Evolutionary conservation across 2,329 filamentous ascomycete genomes (phyloP).

Genomic region (Colletotrichum melonis): DNA sequence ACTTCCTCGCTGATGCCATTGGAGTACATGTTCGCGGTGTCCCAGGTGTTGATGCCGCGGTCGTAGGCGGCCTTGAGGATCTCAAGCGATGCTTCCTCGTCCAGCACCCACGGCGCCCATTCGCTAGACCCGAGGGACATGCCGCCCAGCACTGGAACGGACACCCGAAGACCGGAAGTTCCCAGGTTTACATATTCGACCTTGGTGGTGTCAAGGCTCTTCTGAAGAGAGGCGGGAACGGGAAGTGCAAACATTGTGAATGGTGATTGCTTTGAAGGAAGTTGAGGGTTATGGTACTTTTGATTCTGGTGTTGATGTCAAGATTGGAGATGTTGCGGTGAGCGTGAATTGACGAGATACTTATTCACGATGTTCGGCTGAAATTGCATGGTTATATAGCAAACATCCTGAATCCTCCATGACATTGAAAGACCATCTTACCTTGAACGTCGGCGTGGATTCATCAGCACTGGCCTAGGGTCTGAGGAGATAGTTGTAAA

Average conservation of each 20-base stretch:
- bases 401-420: neutral
- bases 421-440: neutral
- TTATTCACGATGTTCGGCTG: neutral
- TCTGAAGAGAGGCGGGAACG: conserved; percentile 19
- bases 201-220: conserved; percentile 48
- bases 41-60: conserved; percentile 43
- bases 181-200: conserved; percentile 54
- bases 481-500: neutral
- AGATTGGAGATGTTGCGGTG: neutral
- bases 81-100: conserved; percentile 23
- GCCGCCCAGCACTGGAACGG: conserved; percentile 28
- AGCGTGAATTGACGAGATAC: neutral
- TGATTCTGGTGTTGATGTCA: neutral
- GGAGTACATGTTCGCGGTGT: conserved; percentile 67
- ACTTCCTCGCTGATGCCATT: conserved; percentile 73
- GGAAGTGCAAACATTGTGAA: conserved; percentile 5
- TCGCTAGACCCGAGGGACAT: conserved; percentile 35
- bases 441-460: neutral
- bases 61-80: conserved; percentile 35
- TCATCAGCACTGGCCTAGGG: neutral
- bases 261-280: neutral
- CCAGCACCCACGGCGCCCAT: conserved; percentile 28
- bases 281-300: neutral
- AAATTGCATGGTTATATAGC: neutral
- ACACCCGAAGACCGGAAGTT: conserved; percentile 27